Conservation (phyloP, 306 rosid genomes). For the Cajanus cajan region DNA sequence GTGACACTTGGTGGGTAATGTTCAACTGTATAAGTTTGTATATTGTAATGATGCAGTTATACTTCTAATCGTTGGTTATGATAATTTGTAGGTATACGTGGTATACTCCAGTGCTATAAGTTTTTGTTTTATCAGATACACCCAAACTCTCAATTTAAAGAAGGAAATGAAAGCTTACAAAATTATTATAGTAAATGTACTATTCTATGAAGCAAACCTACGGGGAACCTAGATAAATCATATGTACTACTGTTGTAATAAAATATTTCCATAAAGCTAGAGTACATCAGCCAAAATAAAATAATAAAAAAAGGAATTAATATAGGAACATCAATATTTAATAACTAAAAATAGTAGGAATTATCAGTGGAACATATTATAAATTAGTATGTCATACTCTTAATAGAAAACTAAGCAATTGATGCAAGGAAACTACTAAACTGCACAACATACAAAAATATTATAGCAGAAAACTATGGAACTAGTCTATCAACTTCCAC, state of each 20-base stretch:
- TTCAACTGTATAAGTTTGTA: slow-evolving; percentile 21
- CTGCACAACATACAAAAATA: too few relatives aligned
- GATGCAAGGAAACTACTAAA: too few relatives aligned
- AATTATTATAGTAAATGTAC: not conserved
- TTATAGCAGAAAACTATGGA: too few relatives aligned
- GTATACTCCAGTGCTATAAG: slow-evolving; percentile 25
- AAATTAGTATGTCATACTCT: not conserved
- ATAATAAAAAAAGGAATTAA: not conserved
- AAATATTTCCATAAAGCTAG: not conserved
- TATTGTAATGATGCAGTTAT: slow-evolving; percentile 25
- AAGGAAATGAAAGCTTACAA: not conserved
- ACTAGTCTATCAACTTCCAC: too few relatives aligned
- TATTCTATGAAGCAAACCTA: not conserved
- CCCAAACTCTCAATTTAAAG: not conserved
- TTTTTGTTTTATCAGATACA: not conserved
- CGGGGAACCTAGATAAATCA: not conserved
- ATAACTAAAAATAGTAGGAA: not conserved
- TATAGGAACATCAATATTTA: not conserved
- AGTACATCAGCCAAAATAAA: not conserved
- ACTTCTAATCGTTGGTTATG: slow-evolving; percentile 26
- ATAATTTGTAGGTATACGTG: slow-evolving; percentile 72
- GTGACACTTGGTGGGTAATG: slow-evolving; percentile 75
- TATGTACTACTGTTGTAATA: not conserved
- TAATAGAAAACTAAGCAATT: too few relatives aligned
- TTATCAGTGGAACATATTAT: not conserved